Evolutionary conservation across 495 filamentous ascomycete genomes (phyloP).

Genomic region (Daldinia grandis): DNA sequence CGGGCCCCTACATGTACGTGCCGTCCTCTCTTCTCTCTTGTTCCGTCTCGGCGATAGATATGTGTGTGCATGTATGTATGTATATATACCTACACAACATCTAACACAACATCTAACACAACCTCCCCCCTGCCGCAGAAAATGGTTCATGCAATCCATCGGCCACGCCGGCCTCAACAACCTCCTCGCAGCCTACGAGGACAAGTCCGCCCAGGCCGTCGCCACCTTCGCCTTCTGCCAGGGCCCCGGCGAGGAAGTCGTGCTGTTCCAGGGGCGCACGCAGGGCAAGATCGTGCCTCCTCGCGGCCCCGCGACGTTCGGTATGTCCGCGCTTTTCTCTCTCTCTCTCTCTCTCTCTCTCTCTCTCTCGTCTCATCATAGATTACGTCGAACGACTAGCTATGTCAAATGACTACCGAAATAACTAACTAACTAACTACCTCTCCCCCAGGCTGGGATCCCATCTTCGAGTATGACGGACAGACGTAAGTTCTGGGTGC

Average conservation of each 20-base stretch:
- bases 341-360: background rate
- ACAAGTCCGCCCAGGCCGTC: slow-evolving; percentile 90
- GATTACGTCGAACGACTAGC: background rate
- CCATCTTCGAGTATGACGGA: slow-evolving; percentile 94
- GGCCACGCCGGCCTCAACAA: slow-evolving; percentile 89
- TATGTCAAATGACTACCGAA: background rate
- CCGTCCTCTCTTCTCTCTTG: slow-evolving; percentile 8
- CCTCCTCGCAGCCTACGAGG: slow-evolving; percentile 85
- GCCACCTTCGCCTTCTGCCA: slow-evolving; percentile 94
- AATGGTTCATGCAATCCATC: slow-evolving; percentile 87
- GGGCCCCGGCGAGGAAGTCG: slow-evolving; percentile 82
- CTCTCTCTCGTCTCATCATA: no score
- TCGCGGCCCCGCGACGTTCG: slow-evolving; percentile 79
- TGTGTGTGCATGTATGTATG: background rate
- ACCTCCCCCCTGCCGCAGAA: no score
- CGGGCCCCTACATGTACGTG: slow-evolving; percentile 94
- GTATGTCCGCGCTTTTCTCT: slow-evolving; percentile 55
- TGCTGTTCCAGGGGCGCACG: slow-evolving; percentile 92
- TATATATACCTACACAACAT: background rate
- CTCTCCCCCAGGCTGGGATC: slow-evolving; percentile 78
- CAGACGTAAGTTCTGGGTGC: slow-evolving; percentile 85
- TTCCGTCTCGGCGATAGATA: slow-evolving; percentile 1
- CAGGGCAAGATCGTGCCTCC: slow-evolving; percentile 80
- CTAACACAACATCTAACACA: slow-evolving; percentile 27
- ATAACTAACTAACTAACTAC: slow-evolving; percentile 12